A percentile compares a stretch with the other conserved stretches of the same genome.
Evolutionary conservation across 345 rosid species (phyloP).

Genomic region (Euphorbia tirucalli): DNA sequence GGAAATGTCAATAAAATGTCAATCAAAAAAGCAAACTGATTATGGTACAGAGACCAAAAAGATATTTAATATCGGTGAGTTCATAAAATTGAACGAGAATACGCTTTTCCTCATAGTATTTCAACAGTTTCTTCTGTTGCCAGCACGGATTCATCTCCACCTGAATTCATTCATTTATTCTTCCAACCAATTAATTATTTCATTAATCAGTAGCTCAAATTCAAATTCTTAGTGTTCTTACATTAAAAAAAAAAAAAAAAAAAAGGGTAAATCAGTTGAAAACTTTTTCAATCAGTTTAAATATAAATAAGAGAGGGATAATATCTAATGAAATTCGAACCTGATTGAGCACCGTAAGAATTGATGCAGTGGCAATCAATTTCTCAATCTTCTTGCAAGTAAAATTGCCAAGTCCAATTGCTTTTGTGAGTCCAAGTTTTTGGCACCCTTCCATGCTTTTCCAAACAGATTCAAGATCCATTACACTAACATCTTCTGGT

Average conservation of each 20-base stretch:
- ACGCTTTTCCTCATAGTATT: slow-evolving; percentile 26
- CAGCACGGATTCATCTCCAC: slow-evolving; percentile 39
- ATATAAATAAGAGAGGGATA: background rate
- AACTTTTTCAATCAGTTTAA: background rate
- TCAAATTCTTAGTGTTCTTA: background rate
- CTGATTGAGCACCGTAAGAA: slow-evolving; percentile 41
- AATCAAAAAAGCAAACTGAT: too few relatives aligned
- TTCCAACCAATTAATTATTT: too few relatives aligned
- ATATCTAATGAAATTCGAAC: slow-evolving; percentile 6
- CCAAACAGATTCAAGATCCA: slow-evolving; percentile 33
- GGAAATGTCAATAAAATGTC: too few relatives aligned
- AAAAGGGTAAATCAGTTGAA: too few relatives aligned
- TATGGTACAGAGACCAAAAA: too few relatives aligned
- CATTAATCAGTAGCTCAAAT: background rate
- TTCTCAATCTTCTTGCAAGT: slow-evolving; percentile 32
- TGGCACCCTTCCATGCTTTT: slow-evolving; percentile 45
- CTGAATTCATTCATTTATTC: too few relatives aligned
- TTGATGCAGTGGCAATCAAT: slow-evolving; percentile 27
- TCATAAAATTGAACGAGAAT: too few relatives aligned
- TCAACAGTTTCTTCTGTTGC: slow-evolving; percentile 35
- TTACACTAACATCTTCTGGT: slow-evolving; percentile 15
- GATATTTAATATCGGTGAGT: too few relatives aligned
- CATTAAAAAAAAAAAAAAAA: too few relatives aligned
- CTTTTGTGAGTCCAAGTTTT: slow-evolving; percentile 32
- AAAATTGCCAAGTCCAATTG: slow-evolving; percentile 43